Conservation (phyloP, 169 alveolate species). For the Cryptosporidium andersoni region DNA sequence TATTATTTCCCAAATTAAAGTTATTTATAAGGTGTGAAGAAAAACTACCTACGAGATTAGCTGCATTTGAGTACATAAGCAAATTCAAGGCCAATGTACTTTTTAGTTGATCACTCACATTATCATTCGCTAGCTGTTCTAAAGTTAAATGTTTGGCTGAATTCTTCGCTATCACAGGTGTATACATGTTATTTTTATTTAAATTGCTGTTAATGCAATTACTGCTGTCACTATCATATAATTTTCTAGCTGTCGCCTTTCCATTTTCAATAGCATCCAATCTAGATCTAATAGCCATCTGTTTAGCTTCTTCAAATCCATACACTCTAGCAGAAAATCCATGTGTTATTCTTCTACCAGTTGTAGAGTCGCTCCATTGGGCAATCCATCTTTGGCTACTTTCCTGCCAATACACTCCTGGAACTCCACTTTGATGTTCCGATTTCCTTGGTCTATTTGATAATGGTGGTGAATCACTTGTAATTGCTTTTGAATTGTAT, state of each 20-base stretch:
- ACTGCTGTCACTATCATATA: conserved; percentile 30
- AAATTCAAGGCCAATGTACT: not conserved
- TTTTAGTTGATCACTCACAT: conserved; percentile 1
- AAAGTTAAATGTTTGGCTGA: not conserved
- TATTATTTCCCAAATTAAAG: no score
- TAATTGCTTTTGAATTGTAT: no score
- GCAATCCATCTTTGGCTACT: conserved; percentile 71
- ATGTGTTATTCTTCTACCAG: conserved; percentile 71
- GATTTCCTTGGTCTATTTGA: conserved; percentile 42
- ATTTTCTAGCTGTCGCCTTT: conserved; percentile 67
- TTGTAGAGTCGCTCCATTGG: conserved; percentile 66
- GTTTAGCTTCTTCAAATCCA: conserved; percentile 69
- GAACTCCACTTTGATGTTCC: conserved; percentile 69
- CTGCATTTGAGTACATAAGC: no score
- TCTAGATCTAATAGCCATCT: conserved; percentile 69
- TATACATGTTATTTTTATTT: not conserved
- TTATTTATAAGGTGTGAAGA: no score
- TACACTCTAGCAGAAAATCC: conserved; percentile 69
- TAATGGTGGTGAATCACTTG: no score
- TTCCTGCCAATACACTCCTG: conserved; percentile 71
- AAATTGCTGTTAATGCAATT: conserved; percentile 7
- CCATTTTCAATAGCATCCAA: conserved; percentile 68
- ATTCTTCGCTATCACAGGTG: no score
- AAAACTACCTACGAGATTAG: no score
- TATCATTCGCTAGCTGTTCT: not conserved